phyloP scores from a whole-genome alignment of 257 asterid genomes.

The Anisodus acutangulus region DNA sequence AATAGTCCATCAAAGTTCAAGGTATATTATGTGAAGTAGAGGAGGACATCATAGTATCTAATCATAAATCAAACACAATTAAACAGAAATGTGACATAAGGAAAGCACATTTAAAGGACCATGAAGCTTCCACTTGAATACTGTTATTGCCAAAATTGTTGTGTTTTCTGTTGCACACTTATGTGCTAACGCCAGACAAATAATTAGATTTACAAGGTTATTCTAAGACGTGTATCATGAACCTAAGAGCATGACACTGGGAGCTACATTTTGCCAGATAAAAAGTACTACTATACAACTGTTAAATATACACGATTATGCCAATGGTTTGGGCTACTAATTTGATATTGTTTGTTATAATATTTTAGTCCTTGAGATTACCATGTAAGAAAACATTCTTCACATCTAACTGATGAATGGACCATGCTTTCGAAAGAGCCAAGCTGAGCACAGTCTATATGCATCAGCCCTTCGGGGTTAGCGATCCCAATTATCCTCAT shows the following conservation, averaged over 20 bases:
- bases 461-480: too few species aligned
- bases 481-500: too few species aligned
- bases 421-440: too few species aligned
- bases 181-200: neutral
- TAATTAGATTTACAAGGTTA: neutral
- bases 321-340: too few species aligned
- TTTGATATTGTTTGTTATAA: too few species aligned
- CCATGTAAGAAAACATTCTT: too few species aligned
- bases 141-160: neutral
- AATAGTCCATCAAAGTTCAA: neutral
- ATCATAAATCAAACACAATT: neutral
- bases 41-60: neutral
- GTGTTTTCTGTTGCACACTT: neutral
- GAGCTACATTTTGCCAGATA: neutral
- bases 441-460: too few species aligned
- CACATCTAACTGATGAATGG: too few species aligned
- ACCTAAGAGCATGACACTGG: neutral
- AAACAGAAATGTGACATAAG: neutral
- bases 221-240: neutral
- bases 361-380: too few species aligned
- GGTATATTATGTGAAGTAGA: neutral
- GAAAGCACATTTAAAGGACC: neutral
- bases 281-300: constrained; percentile 20
- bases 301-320: too few species aligned
- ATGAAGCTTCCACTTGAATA: neutral